Evolutionary conservation across 257 asterid genomes (phyloP), one percentile per base, ranked within the genome.

Genomic region (Solanum chilense): DNA sequence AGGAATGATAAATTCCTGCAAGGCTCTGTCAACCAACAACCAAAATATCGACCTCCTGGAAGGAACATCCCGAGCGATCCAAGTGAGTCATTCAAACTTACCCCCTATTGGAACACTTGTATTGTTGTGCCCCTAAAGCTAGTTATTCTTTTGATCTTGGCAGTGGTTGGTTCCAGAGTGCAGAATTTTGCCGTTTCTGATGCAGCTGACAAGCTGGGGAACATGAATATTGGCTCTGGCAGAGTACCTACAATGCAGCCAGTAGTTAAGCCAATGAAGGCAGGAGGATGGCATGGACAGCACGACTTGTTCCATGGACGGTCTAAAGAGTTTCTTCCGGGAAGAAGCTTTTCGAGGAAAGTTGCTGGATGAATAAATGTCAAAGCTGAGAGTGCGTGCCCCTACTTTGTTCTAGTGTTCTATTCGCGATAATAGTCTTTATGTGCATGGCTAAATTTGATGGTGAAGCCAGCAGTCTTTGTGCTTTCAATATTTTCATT

Each of bases 261-360:
- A 44, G 31, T 85, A 27, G 33, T 94, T 73, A 93, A 91, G 68
- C 93, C 95, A 27, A 93, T 94, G 98, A 94, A 94, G 90, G 98
- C 96, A 37, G 99, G 97, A 86, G 97, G 99, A 39, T 94, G 97
- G 96, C 94, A 92, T 29, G 91, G 89, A 31, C 92, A 88, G 29
- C 89, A 94, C 52, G 95, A 92, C 89, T 45, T 87, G 69, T 87
- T 91, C 60, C 88, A 86, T 47, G 93, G 94, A 86, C 93, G 93
- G 85, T 89, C 98, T 1, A 93, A 91, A 80, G 95, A 93, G 76
- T 87, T 93, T 86, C 87, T 93, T 86, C 93, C 94, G 1, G 94
- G 91, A 78, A 94, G 94, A 91, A 82, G 91, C 62, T 93, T 87
- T 39, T 68, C 88, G 29, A 87, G 98, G 89, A 93, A 91, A 90